Percentiles rank a stretch among this genome's conserved stretches.
phyloP scores from a whole-genome alignment of 176 grass and related monocot species.

The Secale cereale region DNA sequence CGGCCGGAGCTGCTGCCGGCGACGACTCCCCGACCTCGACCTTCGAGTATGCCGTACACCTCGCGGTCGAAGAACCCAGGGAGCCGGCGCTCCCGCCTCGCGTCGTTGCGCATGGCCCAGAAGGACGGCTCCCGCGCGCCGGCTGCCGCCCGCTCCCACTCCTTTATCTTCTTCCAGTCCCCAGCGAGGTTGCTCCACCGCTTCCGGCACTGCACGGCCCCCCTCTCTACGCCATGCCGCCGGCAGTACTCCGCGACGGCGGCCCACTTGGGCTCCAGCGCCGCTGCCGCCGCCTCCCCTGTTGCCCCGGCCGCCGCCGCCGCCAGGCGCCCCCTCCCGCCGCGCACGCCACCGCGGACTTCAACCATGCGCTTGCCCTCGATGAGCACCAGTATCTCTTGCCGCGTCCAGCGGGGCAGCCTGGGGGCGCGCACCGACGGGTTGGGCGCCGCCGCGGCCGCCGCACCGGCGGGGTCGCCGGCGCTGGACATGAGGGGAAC shows the following conservation, averaged over 20 bases:
- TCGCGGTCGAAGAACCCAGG: constrained; percentile 95
- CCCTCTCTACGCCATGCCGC: constrained; percentile 75
- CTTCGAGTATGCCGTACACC: constrained; percentile 89
- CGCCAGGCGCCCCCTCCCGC: constrained; percentile 22
- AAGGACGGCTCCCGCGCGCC: constrained; percentile 59
- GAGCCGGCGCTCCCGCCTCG: constrained; percentile 69
- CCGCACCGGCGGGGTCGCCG: constrained; percentile 49
- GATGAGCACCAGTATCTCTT: constrained; percentile 95
- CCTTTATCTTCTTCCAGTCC: constrained; percentile 98
- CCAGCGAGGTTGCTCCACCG: constrained; percentile 98
- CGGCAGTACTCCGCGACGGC: constrained; percentile 82
- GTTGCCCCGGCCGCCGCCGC: not conserved
- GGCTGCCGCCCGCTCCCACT: constrained; percentile 64
- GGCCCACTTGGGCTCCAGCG: constrained; percentile 88
- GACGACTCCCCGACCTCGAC: constrained; percentile 15
- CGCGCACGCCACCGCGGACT: constrained; percentile 49
- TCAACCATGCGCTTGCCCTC: constrained; percentile 84
- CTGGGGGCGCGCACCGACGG: constrained; percentile 48
- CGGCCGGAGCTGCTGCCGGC: constrained; percentile 10
- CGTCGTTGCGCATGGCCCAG: constrained; percentile 94
- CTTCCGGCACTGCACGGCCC: constrained; percentile 90
- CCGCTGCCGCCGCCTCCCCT: not conserved
- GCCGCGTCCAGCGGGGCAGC: constrained; percentile 85
- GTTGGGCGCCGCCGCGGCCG: constrained; percentile 1
- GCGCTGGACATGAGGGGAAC: constrained; percentile 60